Evolutionary conservation across 2,329 filamentous ascomycete genomes (phyloP), one percentile per base, ranked within the genome.

Genomic region (Penicillium sp.): DNA sequence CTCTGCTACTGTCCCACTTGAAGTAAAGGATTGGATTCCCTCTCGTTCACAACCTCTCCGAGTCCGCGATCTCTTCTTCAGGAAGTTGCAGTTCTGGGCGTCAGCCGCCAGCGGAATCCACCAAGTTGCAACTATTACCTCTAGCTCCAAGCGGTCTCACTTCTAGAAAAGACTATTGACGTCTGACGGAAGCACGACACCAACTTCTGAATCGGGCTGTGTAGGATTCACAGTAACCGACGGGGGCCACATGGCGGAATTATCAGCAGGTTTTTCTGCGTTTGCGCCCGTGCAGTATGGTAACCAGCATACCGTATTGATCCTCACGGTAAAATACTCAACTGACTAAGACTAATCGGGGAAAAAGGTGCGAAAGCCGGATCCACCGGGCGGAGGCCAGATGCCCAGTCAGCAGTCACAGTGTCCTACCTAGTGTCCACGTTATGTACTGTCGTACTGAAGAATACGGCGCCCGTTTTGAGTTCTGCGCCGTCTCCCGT

Each of bases 341-440:
- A 18, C 27, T 40, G 16, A 22, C 33, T 49, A 55, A 16, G 22
- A 46, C 24, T 2, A 6, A 35, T 33, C 46, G n/a, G 27, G 46
- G 46, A 18, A 49, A 47, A 49, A 49, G 33, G 10, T 49, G 46
- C 46, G 35, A 46, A 37, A 35, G 31, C 55, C 50, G 44, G 60
- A 58, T 54, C 60, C 54, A 55, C 53, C 10, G 16, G 57, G 54
- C 36, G 60, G 60, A 58, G 55, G 27, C n/a, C 41, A 37, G 19
- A 10, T 27, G 24, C 24, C 24, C 4, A 6, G 24, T 27, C 2
- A 22, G 22, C 22, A 22, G 22, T 22, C 22, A 22, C 22, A 3
- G 22, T 22, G 22, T 22, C 22, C 22, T n/a, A n/a, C 4, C 22
- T 24, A 24, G 22, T 4, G 22, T 24, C 22, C 22, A 6, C 24